Percentiles rank a stretch among this genome's conserved stretches.
phyloP scores from a whole-genome alignment of 1,284 basidiomycete species.

The Cryptococcus sp. region DNA sequence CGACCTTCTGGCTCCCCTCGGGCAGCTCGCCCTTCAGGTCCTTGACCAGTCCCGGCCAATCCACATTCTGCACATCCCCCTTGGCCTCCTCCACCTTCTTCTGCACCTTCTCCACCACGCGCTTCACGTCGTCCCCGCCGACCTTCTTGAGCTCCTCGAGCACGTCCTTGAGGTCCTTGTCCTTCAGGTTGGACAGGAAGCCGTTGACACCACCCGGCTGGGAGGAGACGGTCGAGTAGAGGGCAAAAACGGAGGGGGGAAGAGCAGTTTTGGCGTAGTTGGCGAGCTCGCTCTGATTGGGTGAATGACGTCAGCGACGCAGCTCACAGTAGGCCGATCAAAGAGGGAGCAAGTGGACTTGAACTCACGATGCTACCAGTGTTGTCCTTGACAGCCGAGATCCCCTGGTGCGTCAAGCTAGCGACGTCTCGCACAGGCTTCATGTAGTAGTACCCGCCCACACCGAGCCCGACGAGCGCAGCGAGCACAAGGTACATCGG shows the following conservation, averaged over 20 bases:
- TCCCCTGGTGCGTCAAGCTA: slow-evolving; percentile 19
- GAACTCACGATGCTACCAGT: slow-evolving; percentile 20
- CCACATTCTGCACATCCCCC: slow-evolving; percentile 41
- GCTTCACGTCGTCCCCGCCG: slow-evolving; percentile 45
- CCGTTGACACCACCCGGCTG: slow-evolving; percentile 38
- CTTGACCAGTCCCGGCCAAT: slow-evolving; percentile 42
- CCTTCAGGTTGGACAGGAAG: slow-evolving; percentile 41
- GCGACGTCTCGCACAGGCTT: slow-evolving; percentile 48
- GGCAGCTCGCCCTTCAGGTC: slow-evolving; percentile 43
- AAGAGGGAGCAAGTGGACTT: too few species aligned
- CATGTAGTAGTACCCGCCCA: slow-evolving; percentile 39
- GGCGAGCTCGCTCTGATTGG: slow-evolving; percentile 12
- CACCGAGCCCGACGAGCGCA: slow-evolving; percentile 35
- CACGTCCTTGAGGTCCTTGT: slow-evolving; percentile 37
- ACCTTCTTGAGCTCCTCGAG: slow-evolving; percentile 45
- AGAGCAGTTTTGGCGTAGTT: slow-evolving; percentile 34
- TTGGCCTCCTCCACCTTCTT: slow-evolving; percentile 41
- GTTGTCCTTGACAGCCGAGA: slow-evolving; percentile 27
- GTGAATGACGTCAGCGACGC: background rate
- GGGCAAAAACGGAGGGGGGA: slow-evolving; percentile 33
- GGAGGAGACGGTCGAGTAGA: slow-evolving; percentile 29
- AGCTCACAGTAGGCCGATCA: too few species aligned
- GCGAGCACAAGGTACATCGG: slow-evolving; percentile 40
- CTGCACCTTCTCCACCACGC: slow-evolving; percentile 43
- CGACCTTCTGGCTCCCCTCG: slow-evolving; percentile 32